Conservation (phyloP, 345 rosid genomes). For the Physaria fendleri region DNA sequence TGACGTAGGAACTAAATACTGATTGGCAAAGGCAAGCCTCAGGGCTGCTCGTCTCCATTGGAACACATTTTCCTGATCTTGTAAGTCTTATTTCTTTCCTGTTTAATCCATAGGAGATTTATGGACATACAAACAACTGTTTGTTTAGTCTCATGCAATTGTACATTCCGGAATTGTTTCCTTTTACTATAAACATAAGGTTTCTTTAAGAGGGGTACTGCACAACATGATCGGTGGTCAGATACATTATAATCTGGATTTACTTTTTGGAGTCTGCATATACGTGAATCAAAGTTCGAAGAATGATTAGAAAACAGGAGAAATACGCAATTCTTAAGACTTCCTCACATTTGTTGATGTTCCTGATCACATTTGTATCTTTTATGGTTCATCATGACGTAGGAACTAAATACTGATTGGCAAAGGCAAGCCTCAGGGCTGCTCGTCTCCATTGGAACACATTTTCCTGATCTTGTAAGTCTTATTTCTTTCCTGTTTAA, state of each 20-base stretch:
- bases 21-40: slow-evolving; percentile 97
- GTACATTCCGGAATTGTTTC: background rate
- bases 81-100: slow-evolving; percentile 38
- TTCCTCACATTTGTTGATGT: background rate
- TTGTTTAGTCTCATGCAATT: slow-evolving; percentile 12
- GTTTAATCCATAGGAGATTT: background rate
- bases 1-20: slow-evolving; percentile 63
- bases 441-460: slow-evolving; percentile 85
- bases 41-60: slow-evolving; percentile 81
- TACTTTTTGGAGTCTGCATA: background rate
- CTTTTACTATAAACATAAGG: background rate
- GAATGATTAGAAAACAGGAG: slow-evolving; percentile 7
- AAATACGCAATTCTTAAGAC: too few species aligned
- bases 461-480: slow-evolving; percentile 94
- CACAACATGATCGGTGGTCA: slow-evolving; percentile 3
- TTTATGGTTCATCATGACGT: slow-evolving; percentile 16
- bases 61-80: slow-evolving; percentile 87
- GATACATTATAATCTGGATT: background rate
- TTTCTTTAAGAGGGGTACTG: background rate
- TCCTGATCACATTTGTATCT: background rate
- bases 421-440: slow-evolving; percentile 83
- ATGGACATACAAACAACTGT: slow-evolving; percentile 2
- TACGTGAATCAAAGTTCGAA: slow-evolving; percentile 8
- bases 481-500: background rate
- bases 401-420: slow-evolving; percentile 93